Evolutionary conservation across 2,329 filamentous ascomycete species (phyloP).

Genomic region (Xylaria sp.): DNA sequence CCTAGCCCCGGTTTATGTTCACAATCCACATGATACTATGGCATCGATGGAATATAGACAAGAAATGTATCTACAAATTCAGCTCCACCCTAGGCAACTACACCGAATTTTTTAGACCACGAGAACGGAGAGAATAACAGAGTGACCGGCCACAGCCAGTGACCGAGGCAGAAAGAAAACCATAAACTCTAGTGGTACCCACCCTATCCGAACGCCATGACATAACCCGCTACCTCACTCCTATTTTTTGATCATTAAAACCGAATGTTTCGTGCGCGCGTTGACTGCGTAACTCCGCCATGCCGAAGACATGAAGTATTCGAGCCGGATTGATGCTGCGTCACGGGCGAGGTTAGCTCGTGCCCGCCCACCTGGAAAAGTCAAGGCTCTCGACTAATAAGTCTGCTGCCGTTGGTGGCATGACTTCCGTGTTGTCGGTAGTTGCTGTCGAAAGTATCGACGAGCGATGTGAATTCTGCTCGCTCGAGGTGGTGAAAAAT

Average conservation of each 20-base stretch:
- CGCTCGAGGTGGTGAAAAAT: conserved; percentile 69
- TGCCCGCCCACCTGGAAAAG: conserved; percentile 64
- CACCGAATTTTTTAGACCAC: conserved; percentile 16
- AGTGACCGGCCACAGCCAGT: conserved; percentile 1
- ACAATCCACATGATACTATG: background rate
- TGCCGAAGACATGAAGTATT: conserved; percentile 3
- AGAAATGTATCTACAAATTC: conserved; percentile 15
- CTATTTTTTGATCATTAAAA: conserved; percentile 31
- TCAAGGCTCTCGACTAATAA: conserved; percentile 60
- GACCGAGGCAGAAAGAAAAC: conserved; percentile 18
- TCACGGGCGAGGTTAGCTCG: conserved; percentile 39
- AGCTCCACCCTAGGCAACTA: background rate
- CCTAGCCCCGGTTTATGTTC: conserved; percentile 10
- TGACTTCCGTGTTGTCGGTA: conserved; percentile 66
- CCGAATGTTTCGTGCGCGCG: conserved; percentile 39
- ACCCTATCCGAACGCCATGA: conserved; percentile 51
- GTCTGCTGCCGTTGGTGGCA: conserved; percentile 50
- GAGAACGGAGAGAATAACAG: conserved; percentile 3
- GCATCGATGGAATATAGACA: conserved; percentile 16
- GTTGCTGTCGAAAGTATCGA: conserved; percentile 67
- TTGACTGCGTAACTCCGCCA: conserved; percentile 37
- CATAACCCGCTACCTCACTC: conserved; percentile 34
- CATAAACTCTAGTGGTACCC: conserved; percentile 55
- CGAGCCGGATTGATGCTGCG: background rate
- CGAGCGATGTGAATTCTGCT: conserved; percentile 67